A percentile compares a stretch with the other conserved stretches of the same genome.
phyloP scores from a whole-genome alignment of 2,329 filamentous ascomycete species.

The Beauveria medogensis region DNA sequence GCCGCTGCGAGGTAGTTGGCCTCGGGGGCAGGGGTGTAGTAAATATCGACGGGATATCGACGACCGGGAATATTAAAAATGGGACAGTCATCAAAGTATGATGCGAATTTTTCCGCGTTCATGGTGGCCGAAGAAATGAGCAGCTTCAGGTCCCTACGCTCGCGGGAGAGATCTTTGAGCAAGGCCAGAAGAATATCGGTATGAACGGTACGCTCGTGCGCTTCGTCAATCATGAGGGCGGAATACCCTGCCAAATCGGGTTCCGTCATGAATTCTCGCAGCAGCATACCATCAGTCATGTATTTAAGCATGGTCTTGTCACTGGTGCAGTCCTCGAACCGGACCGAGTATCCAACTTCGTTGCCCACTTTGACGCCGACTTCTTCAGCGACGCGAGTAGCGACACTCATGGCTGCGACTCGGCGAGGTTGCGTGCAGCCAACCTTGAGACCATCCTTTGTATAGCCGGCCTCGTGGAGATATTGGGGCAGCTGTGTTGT shows the following conservation, averaged over 20 bases:
- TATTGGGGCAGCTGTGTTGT: constrained; percentile 95
- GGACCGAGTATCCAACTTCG: constrained; percentile 89
- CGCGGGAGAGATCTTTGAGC: constrained; percentile 78
- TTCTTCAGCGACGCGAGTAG: constrained; percentile 91
- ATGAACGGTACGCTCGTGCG: constrained; percentile 85
- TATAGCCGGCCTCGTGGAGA: constrained; percentile 83
- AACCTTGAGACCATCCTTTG: constrained; percentile 74
- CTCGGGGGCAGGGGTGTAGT: constrained; percentile 84
- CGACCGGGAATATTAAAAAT: constrained; percentile 93
- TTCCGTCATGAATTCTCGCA: constrained; percentile 84
- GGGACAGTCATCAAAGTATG: constrained; percentile 85
- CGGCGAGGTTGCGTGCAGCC: constrained; percentile 91
- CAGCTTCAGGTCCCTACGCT: constrained; percentile 77
- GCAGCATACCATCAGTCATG: constrained; percentile 94
- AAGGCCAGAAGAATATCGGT: constrained; percentile 86
- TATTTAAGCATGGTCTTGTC: constrained; percentile 92
- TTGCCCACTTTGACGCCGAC: constrained; percentile 83
- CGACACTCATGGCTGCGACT: constrained; percentile 95
- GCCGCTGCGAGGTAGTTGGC: constrained; percentile 89
- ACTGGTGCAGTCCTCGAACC: constrained; percentile 86
- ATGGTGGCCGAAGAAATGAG: constrained; percentile 92
- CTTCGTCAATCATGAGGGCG: constrained; percentile 92
- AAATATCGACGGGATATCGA: constrained; percentile 81
- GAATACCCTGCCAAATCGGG: constrained; percentile 77
- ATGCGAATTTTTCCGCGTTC: constrained; percentile 84